Conservation (phyloP, 1,284 basidiomycete species). For the Ganoderma sinense region DNA sequence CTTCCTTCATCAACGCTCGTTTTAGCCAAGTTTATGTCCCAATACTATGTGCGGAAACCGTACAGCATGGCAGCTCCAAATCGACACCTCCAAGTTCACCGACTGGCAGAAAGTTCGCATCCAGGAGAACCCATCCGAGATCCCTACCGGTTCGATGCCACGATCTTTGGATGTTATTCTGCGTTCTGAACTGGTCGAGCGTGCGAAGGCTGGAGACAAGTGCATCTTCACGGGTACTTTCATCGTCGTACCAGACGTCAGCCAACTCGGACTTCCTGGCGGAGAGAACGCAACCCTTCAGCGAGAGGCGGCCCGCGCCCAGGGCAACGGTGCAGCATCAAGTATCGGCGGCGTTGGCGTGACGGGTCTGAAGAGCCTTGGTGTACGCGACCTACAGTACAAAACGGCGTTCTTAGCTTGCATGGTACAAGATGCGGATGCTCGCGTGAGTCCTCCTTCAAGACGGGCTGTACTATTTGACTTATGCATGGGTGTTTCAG, state of each 20-base stretch:
- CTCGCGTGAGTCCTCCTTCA: conserved; percentile 63
- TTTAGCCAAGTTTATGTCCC: conserved; percentile 90
- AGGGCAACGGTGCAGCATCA: conserved; percentile 62
- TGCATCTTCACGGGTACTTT: conserved; percentile 98
- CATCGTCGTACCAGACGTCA: conserved; percentile 98
- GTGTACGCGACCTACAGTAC: conserved; percentile 96
- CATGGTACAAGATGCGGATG: conserved; percentile 94
- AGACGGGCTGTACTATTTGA: neutral
- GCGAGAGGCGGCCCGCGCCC: conserved; percentile 81
- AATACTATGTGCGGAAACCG: conserved; percentile 95
- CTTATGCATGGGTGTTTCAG: conserved; percentile 46
- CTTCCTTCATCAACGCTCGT: conserved; percentile 11
- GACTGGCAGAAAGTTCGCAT: conserved; percentile 99
- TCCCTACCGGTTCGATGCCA: conserved; percentile 99
- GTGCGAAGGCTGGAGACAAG: conserved; percentile 98
- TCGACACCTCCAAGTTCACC: conserved; percentile 96
- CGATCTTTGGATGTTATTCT: conserved; percentile 95
- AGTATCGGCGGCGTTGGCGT: conserved; percentile 89
- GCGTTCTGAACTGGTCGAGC: conserved; percentile 94
- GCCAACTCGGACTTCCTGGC: conserved; percentile 94
- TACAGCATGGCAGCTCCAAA: conserved; percentile 91
- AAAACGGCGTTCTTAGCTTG: conserved; percentile 99
- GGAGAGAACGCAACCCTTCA: conserved; percentile 93
- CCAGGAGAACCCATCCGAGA: conserved; percentile 98
- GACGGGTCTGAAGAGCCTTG: conserved; percentile 92